Evolutionary conservation across 768 basidiomycete species (phyloP).

Genomic region (Tephrocybe rancida): DNA sequence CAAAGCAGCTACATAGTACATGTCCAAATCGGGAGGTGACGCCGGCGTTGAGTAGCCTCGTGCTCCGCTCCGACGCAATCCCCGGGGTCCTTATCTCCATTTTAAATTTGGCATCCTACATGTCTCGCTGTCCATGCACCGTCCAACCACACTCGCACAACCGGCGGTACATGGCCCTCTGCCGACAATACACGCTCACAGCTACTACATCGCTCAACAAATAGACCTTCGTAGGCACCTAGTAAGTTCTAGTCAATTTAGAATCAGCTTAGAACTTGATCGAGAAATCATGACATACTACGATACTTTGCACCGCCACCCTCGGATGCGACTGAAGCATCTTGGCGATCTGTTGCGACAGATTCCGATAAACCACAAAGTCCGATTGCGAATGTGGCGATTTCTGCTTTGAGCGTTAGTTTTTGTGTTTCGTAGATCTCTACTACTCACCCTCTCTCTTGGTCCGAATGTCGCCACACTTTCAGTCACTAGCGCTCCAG

Average conservation of each 20-base stretch:
- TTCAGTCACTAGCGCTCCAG: constrained; percentile 49
- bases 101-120: constrained; percentile 28
- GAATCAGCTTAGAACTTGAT: neutral
- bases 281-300: constrained; percentile 37
- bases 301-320: constrained; percentile 53
- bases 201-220: constrained; percentile 57
- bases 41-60: constrained; percentile 16
- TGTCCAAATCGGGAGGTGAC: constrained; percentile 6
- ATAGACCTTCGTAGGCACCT: constrained; percentile 59
- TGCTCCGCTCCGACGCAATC: constrained; percentile 14
- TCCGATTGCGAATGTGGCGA: constrained; percentile 70
- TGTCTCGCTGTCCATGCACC: constrained; percentile 56
- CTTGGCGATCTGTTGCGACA: constrained; percentile 68
- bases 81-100: constrained; percentile 9
- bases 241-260: constrained; percentile 45
- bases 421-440: neutral
- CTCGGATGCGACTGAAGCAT: constrained; percentile 57
- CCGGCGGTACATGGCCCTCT: constrained; percentile 74
- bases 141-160: constrained; percentile 58
- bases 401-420: constrained; percentile 43
- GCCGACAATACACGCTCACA: constrained; percentile 70
- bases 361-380: constrained; percentile 60
- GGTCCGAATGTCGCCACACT: constrained; percentile 73
- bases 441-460: constrained; percentile 59
- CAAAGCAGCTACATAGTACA: constrained; percentile 12